Conservation (phyloP, 108 stramenopile genomes). For the Fragilaria crotonensis region DNA sequence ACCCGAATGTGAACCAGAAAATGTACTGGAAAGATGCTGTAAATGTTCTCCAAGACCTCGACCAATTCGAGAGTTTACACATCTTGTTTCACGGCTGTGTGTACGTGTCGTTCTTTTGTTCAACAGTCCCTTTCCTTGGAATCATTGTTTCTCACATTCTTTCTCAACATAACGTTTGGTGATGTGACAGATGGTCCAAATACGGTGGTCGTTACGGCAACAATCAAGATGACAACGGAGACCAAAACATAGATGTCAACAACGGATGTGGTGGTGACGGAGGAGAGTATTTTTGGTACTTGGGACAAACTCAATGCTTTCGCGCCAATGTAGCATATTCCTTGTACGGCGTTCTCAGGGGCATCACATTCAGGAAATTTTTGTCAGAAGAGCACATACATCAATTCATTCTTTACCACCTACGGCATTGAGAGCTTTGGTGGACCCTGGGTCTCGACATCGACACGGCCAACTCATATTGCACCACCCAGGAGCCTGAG, state of each 20-base stretch:
- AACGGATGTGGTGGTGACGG: neutral
- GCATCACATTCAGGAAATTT: conserved; percentile 11
- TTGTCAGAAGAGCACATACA: conserved; percentile 31
- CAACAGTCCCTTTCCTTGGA: neutral
- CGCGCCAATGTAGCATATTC: conserved; percentile 55
- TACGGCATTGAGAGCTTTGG: conserved; percentile 28
- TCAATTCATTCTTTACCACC: conserved; percentile 57
- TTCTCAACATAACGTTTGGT: neutral
- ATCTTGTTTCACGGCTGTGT: conserved; percentile 40
- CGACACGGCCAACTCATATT: conserved; percentile 5
- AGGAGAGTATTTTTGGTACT: conserved; percentile 32
- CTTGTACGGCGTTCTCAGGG: conserved; percentile 37
- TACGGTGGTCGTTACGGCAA: conserved; percentile 24
- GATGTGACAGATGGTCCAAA: conserved; percentile 25
- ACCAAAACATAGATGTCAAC: conserved; percentile 17
- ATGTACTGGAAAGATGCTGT: conserved; percentile 31
- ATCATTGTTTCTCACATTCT: neutral
- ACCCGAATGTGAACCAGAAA: conserved; percentile 25
- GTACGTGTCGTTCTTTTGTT: conserved; percentile 4
- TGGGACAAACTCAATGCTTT: conserved; percentile 35
- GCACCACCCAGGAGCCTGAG: neutral
- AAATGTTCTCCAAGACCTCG: conserved; percentile 40
- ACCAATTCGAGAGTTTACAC: conserved; percentile 29
- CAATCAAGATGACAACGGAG: conserved; percentile 19
- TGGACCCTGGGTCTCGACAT: conserved; percentile 12